phyloP scores from a whole-genome alignment of 768 basidiomycete genomes.

The Tremella fuciformis region DNA sequence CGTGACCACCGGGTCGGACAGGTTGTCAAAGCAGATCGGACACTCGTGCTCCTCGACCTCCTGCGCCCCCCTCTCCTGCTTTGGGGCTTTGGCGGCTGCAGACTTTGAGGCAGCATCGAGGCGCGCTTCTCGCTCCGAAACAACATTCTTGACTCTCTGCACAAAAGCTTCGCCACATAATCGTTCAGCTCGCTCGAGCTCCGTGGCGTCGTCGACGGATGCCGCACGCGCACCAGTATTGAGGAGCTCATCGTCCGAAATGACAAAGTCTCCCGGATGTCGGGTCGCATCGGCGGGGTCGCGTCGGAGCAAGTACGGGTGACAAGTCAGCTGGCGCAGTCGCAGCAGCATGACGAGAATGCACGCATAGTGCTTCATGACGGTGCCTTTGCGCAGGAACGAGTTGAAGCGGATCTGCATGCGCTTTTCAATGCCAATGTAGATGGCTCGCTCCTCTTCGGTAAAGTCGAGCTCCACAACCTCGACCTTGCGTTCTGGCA shows the following conservation, averaged over 20 bases:
- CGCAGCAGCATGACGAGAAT: conserved; percentile 70
- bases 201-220: conserved; percentile 18
- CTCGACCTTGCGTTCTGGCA: conserved; percentile 61
- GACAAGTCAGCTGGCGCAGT: conserved; percentile 67
- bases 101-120: background rate
- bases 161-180: conserved; percentile 32
- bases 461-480: conserved; percentile 61
- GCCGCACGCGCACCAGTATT: conserved; percentile 7
- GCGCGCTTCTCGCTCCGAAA: conserved; percentile 19
- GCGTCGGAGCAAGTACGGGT: conserved; percentile 66
- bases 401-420: conserved; percentile 63
- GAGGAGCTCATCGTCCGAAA: conserved; percentile 40
- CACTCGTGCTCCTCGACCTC: conserved; percentile 53
- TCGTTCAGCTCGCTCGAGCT: conserved; percentile 23
- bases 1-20: conserved; percentile 61
- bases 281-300: conserved; percentile 56
- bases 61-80: conserved; percentile 55
- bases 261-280: conserved; percentile 24
- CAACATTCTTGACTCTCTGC: conserved; percentile 23
- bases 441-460: conserved; percentile 65
- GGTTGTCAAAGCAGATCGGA: conserved; percentile 64
- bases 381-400: conserved; percentile 54
- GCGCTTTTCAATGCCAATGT: conserved; percentile 56
- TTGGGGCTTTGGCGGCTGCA: background rate
- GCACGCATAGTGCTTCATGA: conserved; percentile 64